Percentiles rank a stretch among this genome's conserved stretches.
Evolutionary conservation across 2,329 filamentous ascomycete genomes (phyloP).

Genomic region (Trichoderma lentiforme): DNA sequence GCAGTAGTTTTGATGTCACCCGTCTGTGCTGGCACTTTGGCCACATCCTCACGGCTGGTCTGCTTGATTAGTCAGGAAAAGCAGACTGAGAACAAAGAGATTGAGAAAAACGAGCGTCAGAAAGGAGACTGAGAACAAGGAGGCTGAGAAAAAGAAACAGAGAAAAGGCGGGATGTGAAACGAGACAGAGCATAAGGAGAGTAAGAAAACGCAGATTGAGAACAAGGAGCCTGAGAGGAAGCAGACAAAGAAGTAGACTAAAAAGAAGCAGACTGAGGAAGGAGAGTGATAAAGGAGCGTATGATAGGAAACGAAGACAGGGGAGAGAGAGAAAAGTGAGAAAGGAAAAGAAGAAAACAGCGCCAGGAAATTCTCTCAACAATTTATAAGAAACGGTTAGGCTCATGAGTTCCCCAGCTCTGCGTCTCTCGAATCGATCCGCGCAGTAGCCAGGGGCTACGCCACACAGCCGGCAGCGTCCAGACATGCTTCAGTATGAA

Average conservation of each 20-base stretch:
- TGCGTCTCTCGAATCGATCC: constrained; percentile 46
- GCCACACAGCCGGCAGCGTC: constrained; percentile 30
- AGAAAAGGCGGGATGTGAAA: too few species aligned
- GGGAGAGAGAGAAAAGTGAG: neutral
- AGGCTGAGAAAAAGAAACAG: too few species aligned
- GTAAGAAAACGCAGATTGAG: too few species aligned
- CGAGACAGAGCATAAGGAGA: too few species aligned
- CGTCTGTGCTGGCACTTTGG: neutral
- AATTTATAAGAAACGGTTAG: too few species aligned
- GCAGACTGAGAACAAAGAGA: too few species aligned
- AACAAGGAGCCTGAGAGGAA: too few species aligned
- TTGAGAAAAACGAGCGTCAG: too few species aligned
- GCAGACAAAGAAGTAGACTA: too few species aligned
- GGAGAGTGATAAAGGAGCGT: neutral
- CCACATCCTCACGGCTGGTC: neutral
- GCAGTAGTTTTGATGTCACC: neutral
- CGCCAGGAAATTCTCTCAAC: neutral
- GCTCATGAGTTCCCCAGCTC: constrained; percentile 17
- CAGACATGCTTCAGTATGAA: constrained; percentile 43
- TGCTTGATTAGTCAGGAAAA: neutral
- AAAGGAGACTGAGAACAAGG: too few species aligned
- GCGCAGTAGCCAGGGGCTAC: constrained; percentile 43
- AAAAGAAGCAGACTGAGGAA: neutral
- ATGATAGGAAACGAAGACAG: neutral
- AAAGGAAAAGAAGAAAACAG: too few species aligned